A percentile compares a stretch with the other conserved stretches of the same genome.
Evolutionary conservation across 2,329 filamentous ascomycete genomes (phyloP).

Genomic region (Ceratocystiopsis sp.): DNA sequence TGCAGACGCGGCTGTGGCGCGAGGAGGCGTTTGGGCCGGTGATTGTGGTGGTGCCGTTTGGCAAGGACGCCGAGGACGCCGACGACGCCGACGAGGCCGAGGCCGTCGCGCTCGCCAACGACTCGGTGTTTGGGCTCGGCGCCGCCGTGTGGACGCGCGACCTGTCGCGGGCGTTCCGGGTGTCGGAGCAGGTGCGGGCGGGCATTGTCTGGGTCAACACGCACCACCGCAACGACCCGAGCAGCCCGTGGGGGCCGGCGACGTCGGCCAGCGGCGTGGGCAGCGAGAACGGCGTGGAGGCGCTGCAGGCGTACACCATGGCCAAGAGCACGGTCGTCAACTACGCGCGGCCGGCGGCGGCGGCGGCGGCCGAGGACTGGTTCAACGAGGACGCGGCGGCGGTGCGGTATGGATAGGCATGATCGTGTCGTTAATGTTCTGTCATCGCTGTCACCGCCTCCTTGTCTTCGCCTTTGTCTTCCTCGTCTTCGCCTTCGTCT

Average conservation of each 20-base stretch:
- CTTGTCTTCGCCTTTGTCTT: too few species aligned
- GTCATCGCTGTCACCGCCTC: too few species aligned
- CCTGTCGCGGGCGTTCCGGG: slow-evolving; percentile 54
- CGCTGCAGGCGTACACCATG: slow-evolving; percentile 39
- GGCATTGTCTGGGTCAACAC: slow-evolving; percentile 43
- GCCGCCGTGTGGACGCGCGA: slow-evolving; percentile 63
- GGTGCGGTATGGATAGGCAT: slow-evolving; percentile 40
- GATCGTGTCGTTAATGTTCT: background rate
- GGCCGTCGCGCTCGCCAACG: slow-evolving; percentile 53
- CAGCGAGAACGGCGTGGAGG: slow-evolving; percentile 55
- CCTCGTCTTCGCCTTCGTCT: background rate
- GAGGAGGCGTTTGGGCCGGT: slow-evolving; percentile 78
- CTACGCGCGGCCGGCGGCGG: slow-evolving; percentile 40
- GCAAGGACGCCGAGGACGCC: slow-evolving; percentile 13
- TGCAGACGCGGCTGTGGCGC: slow-evolving; percentile 54
- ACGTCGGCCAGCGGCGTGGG: slow-evolving; percentile 48
- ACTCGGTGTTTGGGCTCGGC: slow-evolving; percentile 59
- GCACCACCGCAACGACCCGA: slow-evolving; percentile 56
- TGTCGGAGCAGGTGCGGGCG: slow-evolving; percentile 52
- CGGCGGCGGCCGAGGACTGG: slow-evolving; percentile 43
- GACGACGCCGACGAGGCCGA: slow-evolving; percentile 53
- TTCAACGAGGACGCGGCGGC: slow-evolving; percentile 39
- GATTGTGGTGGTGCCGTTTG: slow-evolving; percentile 58
- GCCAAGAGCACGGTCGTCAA: slow-evolving; percentile 55
- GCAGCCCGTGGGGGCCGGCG: slow-evolving; percentile 52